Base-by-base conservation (phyloP, 257 asterid species). In the Ophiorrhiza pumila region DNA sequence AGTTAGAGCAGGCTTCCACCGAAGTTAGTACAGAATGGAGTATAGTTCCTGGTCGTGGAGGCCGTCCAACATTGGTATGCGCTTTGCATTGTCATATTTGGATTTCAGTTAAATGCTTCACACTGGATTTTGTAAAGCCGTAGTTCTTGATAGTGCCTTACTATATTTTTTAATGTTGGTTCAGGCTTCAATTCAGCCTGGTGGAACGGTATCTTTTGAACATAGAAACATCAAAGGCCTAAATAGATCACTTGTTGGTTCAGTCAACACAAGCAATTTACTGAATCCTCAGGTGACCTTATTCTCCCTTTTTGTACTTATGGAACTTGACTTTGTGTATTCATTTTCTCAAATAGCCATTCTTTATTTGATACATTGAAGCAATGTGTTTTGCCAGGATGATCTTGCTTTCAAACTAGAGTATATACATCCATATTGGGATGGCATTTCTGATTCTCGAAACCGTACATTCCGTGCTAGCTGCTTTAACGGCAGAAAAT, bases 21-120 rank as follows among this genome's bases (percentile, higher is more conserved):
- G 99, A 95, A 89, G 97, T 95, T 74, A 92, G 97, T 81, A 84
- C 98, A 39, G 98, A 95, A 76, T 95, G 99, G 98, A 90, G 96
- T 78, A 89, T 95, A 23, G 94, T 95, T 69, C 99, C 99, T 60
- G 99, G 98, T 71, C 92, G 96, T 63, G 97, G 93, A 53, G 99
- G 97, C 74, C 96, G 96, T 46, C 99, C 99, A 41, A 88, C 99
- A 13, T 70, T 95, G 95, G 99, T 90, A 89, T 77, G 63, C 34
- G 41, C 11, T 71, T 41, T 57, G 31, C 68, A 17, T 71, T 12
- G 46, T 23, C 17, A 56, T 37, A 41, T 70, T 7, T 56, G 4
- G 60, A 31, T 63, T 76, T 65, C 42, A 55, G n/a, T 61, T 68
- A 65, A 65, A 18, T 72, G 50, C 55, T 64, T 68, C 64, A 43